phyloP scores from a whole-genome alignment of 768 basidiomycete species.

The Chalciporus chontae region DNA sequence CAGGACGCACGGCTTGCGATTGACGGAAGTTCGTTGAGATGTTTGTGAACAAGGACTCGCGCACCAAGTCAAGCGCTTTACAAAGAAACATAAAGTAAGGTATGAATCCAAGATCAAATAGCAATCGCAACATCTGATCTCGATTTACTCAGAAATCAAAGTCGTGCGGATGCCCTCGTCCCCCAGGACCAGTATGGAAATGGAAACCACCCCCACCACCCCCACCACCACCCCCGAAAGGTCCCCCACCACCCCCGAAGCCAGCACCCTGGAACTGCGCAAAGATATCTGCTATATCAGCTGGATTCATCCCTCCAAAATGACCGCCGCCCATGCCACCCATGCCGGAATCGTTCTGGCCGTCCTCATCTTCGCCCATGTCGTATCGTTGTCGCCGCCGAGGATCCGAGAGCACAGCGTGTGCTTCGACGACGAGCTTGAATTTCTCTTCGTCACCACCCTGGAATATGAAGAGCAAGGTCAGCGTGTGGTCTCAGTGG shows the following conservation, averaged over 20 bases:
- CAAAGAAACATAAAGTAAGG: constrained; percentile 3
- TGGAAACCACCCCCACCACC: constrained; percentile 33
- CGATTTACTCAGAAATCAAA: constrained; percentile 17
- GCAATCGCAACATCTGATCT: background rate
- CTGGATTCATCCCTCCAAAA: constrained; percentile 36
- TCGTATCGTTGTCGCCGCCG: constrained; percentile 72
- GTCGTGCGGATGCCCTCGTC: constrained; percentile 5
- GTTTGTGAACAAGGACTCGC: too few species aligned
- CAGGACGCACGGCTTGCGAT: too few species aligned
- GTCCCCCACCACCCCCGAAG: constrained; percentile 29
- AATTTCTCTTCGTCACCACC: constrained; percentile 97
- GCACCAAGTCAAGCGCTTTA: background rate
- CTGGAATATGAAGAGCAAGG: constrained; percentile 32
- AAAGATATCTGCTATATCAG: constrained; percentile 63
- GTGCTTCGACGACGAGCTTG: constrained; percentile 83
- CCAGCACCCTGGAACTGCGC: constrained; percentile 57
- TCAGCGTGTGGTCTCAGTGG: constrained; percentile 4
- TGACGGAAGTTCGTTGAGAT: too few species aligned
- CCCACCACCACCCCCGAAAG: constrained; percentile 30
- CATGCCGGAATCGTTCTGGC: constrained; percentile 42
- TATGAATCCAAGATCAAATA: constrained; percentile 4
- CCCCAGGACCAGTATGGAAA: constrained; percentile 19
- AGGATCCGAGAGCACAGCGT: constrained; percentile 79
- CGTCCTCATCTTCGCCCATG: constrained; percentile 79
- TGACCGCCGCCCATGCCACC: constrained; percentile 41